These are phyloP conservation scores for Gentiana straminea DNA, from an alignment of 257 asterid species.

Conservation along the genomic window DNA sequence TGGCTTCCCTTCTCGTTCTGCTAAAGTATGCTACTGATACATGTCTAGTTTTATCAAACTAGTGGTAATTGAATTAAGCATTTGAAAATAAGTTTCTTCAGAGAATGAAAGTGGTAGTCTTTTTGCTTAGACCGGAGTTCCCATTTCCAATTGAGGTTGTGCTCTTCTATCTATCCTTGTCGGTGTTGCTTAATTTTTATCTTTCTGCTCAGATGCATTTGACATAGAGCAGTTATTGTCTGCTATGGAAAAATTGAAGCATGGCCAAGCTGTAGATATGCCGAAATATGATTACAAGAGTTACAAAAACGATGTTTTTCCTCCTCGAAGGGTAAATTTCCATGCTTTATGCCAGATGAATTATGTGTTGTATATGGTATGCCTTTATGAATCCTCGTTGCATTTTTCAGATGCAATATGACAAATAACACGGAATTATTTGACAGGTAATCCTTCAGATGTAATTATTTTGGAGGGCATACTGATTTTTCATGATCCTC, in stretches of 20 bases:
- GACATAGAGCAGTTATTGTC: slow-evolving; percentile 60
- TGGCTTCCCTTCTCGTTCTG: too few species aligned
- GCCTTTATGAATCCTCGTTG: not conserved
- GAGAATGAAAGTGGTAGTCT: not conserved
- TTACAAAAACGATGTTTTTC: slow-evolving; percentile 60
- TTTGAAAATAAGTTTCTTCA: too few species aligned
- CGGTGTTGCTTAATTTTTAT: slow-evolving; percentile 3
- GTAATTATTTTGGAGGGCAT: slow-evolving; percentile 97
- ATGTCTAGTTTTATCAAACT: too few species aligned
- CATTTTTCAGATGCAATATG: not conserved
- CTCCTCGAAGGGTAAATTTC: slow-evolving; percentile 69
- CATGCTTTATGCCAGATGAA: not conserved
- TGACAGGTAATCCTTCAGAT: slow-evolving; percentile 93
- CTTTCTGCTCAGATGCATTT: slow-evolving; percentile 61
- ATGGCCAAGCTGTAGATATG: slow-evolving; percentile 82
- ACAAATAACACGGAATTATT: slow-evolving; percentile 7
- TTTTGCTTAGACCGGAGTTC: too few species aligned
- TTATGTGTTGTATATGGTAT: not conserved
- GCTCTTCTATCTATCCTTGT: not conserved
- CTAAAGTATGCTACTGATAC: too few species aligned
- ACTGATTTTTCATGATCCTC: slow-evolving; percentile 86
- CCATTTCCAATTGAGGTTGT: too few species aligned
- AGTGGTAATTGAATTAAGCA: not conserved
- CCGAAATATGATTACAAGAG: slow-evolving; percentile 92
- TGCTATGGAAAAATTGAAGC: slow-evolving; percentile 67